Percentiles rank a stretch among this genome's conserved stretches.
phyloP scores from a whole-genome alignment of 73 alveolate genomes.

The Paramecium biaurelia region DNA sequence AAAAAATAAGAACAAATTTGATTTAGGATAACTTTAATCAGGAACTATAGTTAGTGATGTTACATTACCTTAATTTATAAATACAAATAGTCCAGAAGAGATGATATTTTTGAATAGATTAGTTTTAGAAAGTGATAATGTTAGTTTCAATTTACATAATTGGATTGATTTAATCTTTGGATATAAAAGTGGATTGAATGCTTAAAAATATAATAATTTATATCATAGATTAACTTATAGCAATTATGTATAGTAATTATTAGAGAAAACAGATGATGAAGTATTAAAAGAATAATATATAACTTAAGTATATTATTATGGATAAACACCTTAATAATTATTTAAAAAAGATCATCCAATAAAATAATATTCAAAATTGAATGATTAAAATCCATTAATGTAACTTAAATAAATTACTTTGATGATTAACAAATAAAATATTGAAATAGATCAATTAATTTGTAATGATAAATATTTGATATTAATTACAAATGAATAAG shows the following conservation, averaged over 20 bases:
- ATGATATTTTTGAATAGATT: constrained; percentile 73
- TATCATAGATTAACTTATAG: constrained; percentile 77
- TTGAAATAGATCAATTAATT: neutral
- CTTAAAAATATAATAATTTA: constrained; percentile 69
- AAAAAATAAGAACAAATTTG: constrained; percentile 70
- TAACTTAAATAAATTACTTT: neutral
- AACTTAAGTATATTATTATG: constrained; percentile 60
- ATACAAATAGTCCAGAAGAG: constrained; percentile 72
- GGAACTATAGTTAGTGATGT: constrained; percentile 74
- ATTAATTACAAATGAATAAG: neutral
- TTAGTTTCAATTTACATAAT: constrained; percentile 74
- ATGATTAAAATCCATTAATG: neutral
- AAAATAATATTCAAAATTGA: neutral
- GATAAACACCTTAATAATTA: constrained; percentile 53
- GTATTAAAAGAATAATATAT: constrained; percentile 21
- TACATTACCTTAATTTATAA: constrained; percentile 73
- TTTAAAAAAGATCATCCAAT: constrained; percentile 56
- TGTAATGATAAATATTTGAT: constrained; percentile 11
- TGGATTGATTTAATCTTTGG: constrained; percentile 94
- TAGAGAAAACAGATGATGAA: constrained; percentile 31
- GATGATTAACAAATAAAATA: neutral
- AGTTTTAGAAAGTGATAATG: constrained; percentile 75
- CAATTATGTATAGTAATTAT: constrained; percentile 39
- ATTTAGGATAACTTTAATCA: constrained; percentile 74
- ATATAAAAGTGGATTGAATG: constrained; percentile 75